Evolutionary conservation across 1,139 yeast species (phyloP), one percentile per base, ranked within the genome.

Genomic region (Debaryomyces subglobosus): DNA sequence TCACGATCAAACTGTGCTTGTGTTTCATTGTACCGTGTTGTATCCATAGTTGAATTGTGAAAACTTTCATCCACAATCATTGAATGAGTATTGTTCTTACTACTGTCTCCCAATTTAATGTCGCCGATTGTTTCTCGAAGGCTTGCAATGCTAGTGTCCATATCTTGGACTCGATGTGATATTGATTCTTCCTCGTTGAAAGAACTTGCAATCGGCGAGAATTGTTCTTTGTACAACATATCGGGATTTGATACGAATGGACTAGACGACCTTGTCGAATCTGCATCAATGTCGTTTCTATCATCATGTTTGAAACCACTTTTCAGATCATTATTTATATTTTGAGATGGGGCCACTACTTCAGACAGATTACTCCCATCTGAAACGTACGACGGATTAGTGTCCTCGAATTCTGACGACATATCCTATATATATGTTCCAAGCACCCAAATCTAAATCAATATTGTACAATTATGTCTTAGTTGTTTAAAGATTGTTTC

Each of bases 1-100:
- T 71, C 74, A 25, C 59, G 58, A 43, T 68, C 72, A 47, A 71
- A 61, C 46, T 69, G 74, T 4, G 61, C 67, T 21, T 58, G 61
- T 3, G 74, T 68, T 30, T 67, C 69, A 51, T 70, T 63, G 47
- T 46, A 53, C 49, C 44, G 56, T 16, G 66, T 56, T 6, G 62
- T 58, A 47, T 65, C 64, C 30, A 63, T 51, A 15, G 65, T 57
- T 7, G 44, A 42, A 16, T 33, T 37, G 25, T 46, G 43, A 8
- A 43, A 21, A 16, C 43, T 37, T 32, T 30, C 37, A 24, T 42
- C 40, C 18, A 9, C 43, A 25, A 30, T 12, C 4, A n/a, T 29
- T 16, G 43, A 27, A 5, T 13, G 21, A 4, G 24, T 39, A 4
- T 18, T 16, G 5, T 5, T 21, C 10, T 20, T 18, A 12, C 43